Evolutionary conservation across 2,329 filamentous ascomycete genomes (phyloP).

Genomic region (Hymenoscyphus scutula): DNA sequence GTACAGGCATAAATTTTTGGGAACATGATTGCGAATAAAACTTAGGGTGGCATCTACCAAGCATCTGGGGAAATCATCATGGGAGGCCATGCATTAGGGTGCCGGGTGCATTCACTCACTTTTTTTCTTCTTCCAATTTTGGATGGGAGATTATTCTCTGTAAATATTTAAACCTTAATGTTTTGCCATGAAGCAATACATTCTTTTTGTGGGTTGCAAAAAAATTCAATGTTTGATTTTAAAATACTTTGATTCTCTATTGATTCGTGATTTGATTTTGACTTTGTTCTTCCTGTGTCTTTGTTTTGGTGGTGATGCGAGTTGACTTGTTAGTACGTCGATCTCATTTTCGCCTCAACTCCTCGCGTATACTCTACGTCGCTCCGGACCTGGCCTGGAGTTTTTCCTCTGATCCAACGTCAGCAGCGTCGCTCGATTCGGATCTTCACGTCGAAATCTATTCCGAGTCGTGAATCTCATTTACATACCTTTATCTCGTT

Average conservation of each 20-base stretch:
- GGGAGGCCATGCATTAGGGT: neutral
- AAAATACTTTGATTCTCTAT: neutral
- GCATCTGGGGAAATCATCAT: slow-evolving; percentile 2
- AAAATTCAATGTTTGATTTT: slow-evolving; percentile 1
- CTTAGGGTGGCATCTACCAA: neutral
- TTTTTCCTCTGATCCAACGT: too few species aligned
- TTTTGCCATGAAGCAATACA: slow-evolving; percentile 16
- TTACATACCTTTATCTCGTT: too few species aligned
- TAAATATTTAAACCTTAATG: slow-evolving; percentile 31
- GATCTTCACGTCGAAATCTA: too few species aligned
- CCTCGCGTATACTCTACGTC: too few species aligned
- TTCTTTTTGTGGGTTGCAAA: neutral
- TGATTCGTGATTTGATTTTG: neutral
- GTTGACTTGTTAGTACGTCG: too few species aligned
- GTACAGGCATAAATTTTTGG: slow-evolving; percentile 16
- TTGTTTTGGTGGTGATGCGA: neutral
- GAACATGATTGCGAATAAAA: slow-evolving; percentile 15
- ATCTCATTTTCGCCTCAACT: too few species aligned
- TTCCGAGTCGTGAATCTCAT: too few species aligned
- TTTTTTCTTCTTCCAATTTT: neutral
- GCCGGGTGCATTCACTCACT: slow-evolving; percentile 1
- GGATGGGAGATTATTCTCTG: slow-evolving; percentile 19
- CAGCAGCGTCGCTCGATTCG: too few species aligned
- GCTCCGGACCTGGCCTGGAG: too few species aligned
- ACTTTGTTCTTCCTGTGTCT: too few species aligned